These are phyloP conservation scores for Suhomyces emberorum DNA, from an alignment of 805 yeast genomes.

Conservation along the genomic window DNA sequence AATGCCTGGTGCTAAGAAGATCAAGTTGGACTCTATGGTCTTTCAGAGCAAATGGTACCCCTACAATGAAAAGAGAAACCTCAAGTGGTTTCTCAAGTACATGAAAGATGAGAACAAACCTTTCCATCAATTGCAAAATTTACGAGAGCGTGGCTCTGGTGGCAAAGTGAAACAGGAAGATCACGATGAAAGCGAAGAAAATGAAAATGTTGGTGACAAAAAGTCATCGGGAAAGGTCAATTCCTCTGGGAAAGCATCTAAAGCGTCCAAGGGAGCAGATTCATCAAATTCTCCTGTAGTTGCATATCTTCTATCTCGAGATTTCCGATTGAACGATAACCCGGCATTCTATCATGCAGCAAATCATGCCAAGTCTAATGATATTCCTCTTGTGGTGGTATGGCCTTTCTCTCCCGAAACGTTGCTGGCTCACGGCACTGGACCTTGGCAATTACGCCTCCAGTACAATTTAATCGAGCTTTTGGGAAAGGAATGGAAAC, in stretches of 20 bases:
- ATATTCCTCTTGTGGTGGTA: slow-evolving; percentile 36
- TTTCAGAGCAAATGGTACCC: slow-evolving; percentile 4
- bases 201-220: too few relatives aligned
- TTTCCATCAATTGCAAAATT: slow-evolving; percentile 14
- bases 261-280: neutral
- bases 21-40: slow-evolving; percentile 1
- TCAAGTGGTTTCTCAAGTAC: slow-evolving; percentile 17
- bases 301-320: slow-evolving; percentile 39
- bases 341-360: slow-evolving; percentile 36
- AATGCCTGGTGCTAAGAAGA: slow-evolving; percentile 4
- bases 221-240: too few relatives aligned
- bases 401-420: slow-evolving; percentile 41
- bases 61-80: slow-evolving; percentile 1
- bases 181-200: too few relatives aligned
- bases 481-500: slow-evolving; percentile 26
- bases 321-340: slow-evolving; percentile 46
- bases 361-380: slow-evolving; percentile 22
- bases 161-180: too few relatives aligned
- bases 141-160: neutral
- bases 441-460: slow-evolving; percentile 42
- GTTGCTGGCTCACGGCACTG: slow-evolving; percentile 40
- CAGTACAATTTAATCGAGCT: slow-evolving; percentile 29
- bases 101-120: slow-evolving; percentile 31
- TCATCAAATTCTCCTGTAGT: neutral
- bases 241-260: too few relatives aligned